Base-by-base conservation (phyloP, 73 alveolate species). In the Urostyla sp. region DNA sequence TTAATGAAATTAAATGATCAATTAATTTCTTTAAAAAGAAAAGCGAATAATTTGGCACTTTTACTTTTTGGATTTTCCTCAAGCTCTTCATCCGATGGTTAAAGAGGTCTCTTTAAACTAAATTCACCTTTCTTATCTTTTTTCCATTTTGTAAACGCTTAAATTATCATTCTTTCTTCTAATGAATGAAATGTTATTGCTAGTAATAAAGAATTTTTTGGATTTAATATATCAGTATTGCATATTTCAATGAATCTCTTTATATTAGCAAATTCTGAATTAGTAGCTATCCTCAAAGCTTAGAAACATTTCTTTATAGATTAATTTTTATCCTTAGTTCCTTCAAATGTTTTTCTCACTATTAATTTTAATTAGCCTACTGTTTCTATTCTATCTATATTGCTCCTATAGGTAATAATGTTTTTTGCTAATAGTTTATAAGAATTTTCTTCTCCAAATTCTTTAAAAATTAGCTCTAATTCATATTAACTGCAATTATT, bases 271-370 rank as follows among this genome's bases (percentile, higher is more conserved):
- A 66, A 7, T 44, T 66, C 80, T 8, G 15, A 66, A 44, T 66
- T 66, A 66, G 80, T 66, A n/a, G 80, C 67, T 6, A 66, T 66
- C 44, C 80, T 66, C 6, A 66, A 11, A 13, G 80, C 80, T 24
- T 66, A 45, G 27, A 66, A 66, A 31, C 27, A 27, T 43, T 63
- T 37, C 44, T 66, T 66, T 4, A 66, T 66, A 16, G 63, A 6
- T 40, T 6, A 18, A 44, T 66, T 66, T 28, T 44, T 37, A 27
- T 66, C 80, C 8, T 44, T 48, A 8, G 32, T 66, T 21, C 66
- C 31, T 6, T 59, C n/a, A 43, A 66, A 66, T 5, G 66, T 63
- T 5, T 36, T 43, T 18, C 66, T 16, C 5, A 66, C 44, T 40
- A 54, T 63, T 5, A 40, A 11, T 40, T 66, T 66, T 32, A 66